Evolutionary conservation across 2,329 filamentous ascomycete genomes (phyloP).

Genomic region (Cadophora malorum): DNA sequence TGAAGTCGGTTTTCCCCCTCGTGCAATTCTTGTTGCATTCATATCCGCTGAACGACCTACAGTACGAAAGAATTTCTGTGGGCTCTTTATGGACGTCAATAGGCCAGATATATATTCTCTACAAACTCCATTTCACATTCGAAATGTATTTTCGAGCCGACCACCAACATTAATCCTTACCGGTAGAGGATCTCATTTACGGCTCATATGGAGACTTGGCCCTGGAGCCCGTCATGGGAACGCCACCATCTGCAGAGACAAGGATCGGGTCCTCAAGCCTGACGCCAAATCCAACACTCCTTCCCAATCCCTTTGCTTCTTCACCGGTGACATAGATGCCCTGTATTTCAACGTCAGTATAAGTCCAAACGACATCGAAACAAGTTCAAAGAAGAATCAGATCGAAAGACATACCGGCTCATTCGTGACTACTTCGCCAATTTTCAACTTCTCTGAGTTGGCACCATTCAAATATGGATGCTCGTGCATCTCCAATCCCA

Average conservation of each 20-base stretch:
- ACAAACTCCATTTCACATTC: no score
- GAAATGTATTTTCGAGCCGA: no score
- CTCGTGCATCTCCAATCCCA: constrained; percentile 70
- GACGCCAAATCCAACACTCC: constrained; percentile 61
- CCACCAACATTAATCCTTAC: no score
- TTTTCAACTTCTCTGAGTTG: constrained; percentile 55
- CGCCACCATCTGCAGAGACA: constrained; percentile 55
- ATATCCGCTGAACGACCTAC: no score
- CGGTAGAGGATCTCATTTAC: constrained; percentile 15
- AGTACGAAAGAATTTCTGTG: no score
- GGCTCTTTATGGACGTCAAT: no score
- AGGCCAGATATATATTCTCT: no score
- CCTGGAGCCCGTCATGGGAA: constrained; percentile 47
- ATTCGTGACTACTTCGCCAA: constrained; percentile 67
- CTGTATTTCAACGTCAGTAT: constrained; percentile 1
- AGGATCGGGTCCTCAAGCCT: constrained; percentile 67
- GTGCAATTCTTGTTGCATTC: no score
- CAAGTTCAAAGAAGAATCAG: neutral
- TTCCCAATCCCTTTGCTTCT: constrained; percentile 43
- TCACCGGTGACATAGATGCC: constrained; percentile 59
- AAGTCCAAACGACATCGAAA: neutral
- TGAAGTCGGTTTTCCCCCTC: no score
- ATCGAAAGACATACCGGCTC: constrained; percentile 52
- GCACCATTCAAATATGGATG: constrained; percentile 69
- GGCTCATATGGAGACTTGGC: constrained; percentile 40